Percentiles rank a stretch among this genome's conserved stretches.
phyloP scores from a whole-genome alignment of 148 eudicot species.

The Oxyria digyna region DNA sequence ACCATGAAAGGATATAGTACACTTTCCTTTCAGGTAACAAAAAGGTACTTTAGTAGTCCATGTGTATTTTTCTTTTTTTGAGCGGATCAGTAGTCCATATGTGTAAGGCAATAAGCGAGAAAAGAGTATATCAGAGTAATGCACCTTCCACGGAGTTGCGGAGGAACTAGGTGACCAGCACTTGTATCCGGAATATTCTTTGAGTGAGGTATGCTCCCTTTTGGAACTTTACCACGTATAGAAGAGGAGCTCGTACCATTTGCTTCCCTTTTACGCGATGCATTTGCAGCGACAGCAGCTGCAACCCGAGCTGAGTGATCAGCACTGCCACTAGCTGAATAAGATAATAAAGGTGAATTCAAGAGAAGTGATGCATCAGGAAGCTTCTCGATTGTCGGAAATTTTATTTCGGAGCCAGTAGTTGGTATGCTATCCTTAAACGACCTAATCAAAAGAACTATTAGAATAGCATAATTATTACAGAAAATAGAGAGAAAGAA shows the following conservation, averaged over 20 bases:
- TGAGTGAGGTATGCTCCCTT: constrained; percentile 45
- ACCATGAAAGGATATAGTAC: not conserved
- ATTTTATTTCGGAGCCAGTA: constrained; percentile 14
- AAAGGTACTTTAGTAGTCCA: not conserved
- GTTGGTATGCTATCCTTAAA: not conserved
- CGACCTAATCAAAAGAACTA: not conserved
- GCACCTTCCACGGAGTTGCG: constrained; percentile 84
- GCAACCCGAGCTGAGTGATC: constrained; percentile 89
- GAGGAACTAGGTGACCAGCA: constrained; percentile 58
- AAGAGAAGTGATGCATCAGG: constrained; percentile 75
- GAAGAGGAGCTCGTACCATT: constrained; percentile 30
- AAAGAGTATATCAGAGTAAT: constrained; percentile 11
- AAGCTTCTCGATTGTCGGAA: constrained; percentile 40
- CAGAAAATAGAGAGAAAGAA: not conserved
- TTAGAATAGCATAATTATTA: not conserved
- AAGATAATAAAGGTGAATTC: constrained; percentile 40
- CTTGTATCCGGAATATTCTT: constrained; percentile 64
- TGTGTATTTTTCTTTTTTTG: no score
- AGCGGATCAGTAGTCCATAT: no score
- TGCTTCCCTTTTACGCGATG: constrained; percentile 65
- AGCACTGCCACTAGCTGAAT: constrained; percentile 15
- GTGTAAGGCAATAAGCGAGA: not conserved
- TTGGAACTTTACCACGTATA: constrained; percentile 58
- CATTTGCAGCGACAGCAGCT: constrained; percentile 69
- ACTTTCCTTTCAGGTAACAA: not conserved